A percentile compares a stretch with the other conserved stretches of the same genome.
Conservation (phyloP, 1,284 basidiomycete species). For the Phenoliferia sp. region DNA sequence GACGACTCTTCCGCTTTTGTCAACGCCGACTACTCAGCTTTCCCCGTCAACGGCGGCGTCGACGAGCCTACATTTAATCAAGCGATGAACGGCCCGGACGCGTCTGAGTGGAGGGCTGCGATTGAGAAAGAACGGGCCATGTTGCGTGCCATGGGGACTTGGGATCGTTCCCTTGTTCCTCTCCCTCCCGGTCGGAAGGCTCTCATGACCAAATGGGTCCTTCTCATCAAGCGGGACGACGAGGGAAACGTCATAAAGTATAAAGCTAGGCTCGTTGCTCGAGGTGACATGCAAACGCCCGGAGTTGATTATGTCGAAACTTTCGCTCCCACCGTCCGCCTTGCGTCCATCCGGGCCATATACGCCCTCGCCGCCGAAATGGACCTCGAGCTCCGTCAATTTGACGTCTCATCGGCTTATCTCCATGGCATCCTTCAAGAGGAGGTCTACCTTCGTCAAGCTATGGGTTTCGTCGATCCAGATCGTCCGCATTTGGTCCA, state of each 20-base stretch:
- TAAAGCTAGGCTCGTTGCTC: constrained; percentile 39
- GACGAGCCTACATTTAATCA: too few species aligned
- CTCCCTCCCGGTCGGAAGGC: neutral
- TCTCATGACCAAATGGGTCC: constrained; percentile 16
- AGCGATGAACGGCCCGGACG: too few species aligned
- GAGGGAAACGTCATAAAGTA: constrained; percentile 36
- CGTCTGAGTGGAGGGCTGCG: too few species aligned
- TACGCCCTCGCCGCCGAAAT: constrained; percentile 13
- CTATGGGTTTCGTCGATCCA: neutral
- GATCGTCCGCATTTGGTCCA: neutral
- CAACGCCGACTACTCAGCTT: too few species aligned
- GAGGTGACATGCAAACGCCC: constrained; percentile 39
- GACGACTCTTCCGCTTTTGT: too few species aligned
- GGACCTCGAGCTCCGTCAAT: neutral
- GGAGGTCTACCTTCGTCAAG: constrained; percentile 1
- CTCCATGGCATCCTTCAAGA: constrained; percentile 15
- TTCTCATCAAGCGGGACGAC: constrained; percentile 22
- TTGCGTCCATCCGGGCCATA: constrained; percentile 42
- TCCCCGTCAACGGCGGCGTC: too few species aligned
- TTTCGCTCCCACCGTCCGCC: constrained; percentile 46
- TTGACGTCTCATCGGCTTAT: constrained; percentile 22
- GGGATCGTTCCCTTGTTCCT: too few species aligned
- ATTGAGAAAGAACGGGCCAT: too few species aligned
- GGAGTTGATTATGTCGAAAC: constrained; percentile 48
- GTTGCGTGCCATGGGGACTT: too few species aligned